Evolutionary conservation across 1,139 yeast species (phyloP).

Genomic region (Taphrina confusa): DNA sequence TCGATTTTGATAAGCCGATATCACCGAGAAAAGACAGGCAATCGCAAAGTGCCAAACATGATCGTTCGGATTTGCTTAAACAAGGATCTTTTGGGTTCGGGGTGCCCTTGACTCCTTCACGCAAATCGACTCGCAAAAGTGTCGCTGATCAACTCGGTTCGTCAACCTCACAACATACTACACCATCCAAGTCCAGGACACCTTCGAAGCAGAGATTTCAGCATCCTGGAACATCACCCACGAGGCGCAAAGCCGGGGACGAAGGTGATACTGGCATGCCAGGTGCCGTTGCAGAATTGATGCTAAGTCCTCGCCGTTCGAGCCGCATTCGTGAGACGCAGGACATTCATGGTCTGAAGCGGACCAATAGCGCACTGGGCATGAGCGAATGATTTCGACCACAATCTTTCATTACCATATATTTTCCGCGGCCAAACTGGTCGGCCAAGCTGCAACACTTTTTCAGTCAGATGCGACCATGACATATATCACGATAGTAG

Average conservation of each 20-base stretch:
- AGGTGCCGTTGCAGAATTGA: conserved; percentile 25
- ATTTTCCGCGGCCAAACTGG: no score
- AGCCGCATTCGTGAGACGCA: conserved; percentile 10
- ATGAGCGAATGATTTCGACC: conserved; percentile 5
- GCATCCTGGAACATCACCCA: conserved; percentile 11
- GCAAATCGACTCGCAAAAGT: conserved; percentile 4
- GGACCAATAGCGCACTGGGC: conserved; percentile 31
- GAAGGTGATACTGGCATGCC: conserved; percentile 19
- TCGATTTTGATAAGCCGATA: conserved; percentile 25
- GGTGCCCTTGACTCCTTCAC: conserved; percentile 27
- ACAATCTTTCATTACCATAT: no score
- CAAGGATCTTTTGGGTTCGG: conserved; percentile 32
- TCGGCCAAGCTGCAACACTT: no score
- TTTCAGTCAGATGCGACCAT: no score
- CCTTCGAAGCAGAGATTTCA: background rate
- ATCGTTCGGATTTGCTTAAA: conserved; percentile 22
- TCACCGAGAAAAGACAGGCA: conserved; percentile 18
- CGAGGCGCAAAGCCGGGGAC: conserved; percentile 7
- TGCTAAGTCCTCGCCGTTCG: conserved; percentile 28
- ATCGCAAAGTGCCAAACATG: background rate
- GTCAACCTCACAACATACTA: background rate
- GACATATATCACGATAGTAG: no score
- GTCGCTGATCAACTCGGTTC: background rate
- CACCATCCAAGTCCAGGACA: background rate
- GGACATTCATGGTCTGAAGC: conserved; percentile 11